Conservation (phyloP, 768 basidiomycete species). For the Galerina marginata region DNA sequence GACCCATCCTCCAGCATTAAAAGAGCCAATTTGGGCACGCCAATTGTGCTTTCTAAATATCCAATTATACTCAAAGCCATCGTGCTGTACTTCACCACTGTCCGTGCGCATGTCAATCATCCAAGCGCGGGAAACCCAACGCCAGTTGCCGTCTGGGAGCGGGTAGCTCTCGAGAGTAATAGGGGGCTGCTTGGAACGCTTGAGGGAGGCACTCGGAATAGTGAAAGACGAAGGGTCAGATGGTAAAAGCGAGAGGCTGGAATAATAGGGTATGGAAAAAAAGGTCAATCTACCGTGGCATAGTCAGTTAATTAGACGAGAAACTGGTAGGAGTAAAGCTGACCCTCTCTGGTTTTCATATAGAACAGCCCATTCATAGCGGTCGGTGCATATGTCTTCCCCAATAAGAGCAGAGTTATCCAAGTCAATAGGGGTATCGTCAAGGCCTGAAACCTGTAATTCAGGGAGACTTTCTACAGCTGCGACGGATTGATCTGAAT, state of each 20-base stretch:
- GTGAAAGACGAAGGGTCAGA: conserved; percentile 79
- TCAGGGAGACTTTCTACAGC: neutral
- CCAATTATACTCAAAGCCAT: conserved; percentile 90
- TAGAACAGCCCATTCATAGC: conserved; percentile 77
- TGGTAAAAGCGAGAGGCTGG: conserved; percentile 69
- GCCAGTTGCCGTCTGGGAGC: conserved; percentile 82
- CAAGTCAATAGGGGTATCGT: conserved; percentile 36
- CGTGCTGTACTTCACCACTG: conserved; percentile 73
- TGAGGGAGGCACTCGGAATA: conserved; percentile 47
- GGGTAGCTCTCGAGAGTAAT: conserved; percentile 68
- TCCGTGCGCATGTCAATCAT: conserved; percentile 90
- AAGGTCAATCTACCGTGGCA: conserved; percentile 53
- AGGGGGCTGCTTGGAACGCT: conserved; percentile 54
- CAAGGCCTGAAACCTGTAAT: conserved; percentile 1
- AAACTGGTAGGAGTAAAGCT: conserved; percentile 21
- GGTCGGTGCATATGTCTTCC: conserved; percentile 45
- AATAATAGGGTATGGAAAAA: conserved; percentile 78
- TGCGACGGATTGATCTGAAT: neutral
- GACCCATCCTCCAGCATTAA: conserved; percentile 76
- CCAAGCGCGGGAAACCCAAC: conserved; percentile 81
- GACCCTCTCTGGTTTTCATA: conserved; percentile 89
- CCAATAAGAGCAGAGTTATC: conserved; percentile 30
- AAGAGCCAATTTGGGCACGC: conserved; percentile 62
- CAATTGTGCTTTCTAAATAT: conserved; percentile 69
- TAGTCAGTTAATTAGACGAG: conserved; percentile 11